Percentiles rank a stretch among this genome's conserved stretches.
Evolutionary conservation across 192 early-diverging fungal species (phyloP).

Genomic region (Coemansia reversa): DNA sequence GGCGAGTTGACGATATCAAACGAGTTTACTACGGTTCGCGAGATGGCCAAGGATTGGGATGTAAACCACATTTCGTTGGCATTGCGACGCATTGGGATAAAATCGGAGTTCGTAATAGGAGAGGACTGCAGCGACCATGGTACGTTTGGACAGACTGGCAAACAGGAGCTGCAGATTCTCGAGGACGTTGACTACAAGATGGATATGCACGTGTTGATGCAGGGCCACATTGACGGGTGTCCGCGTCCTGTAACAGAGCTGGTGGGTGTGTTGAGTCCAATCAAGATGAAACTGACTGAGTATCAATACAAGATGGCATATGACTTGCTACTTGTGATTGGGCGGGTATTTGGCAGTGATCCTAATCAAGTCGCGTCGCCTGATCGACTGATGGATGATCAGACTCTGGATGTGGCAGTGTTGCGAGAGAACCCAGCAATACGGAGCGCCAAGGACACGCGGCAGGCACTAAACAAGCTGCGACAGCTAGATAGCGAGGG

Average conservation of each 20-base stretch:
- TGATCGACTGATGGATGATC: slow-evolving; percentile 33
- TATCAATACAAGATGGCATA: slow-evolving; percentile 83
- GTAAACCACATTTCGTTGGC: slow-evolving; percentile 66
- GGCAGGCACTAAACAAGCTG: slow-evolving; percentile 45
- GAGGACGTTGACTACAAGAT: slow-evolving; percentile 77
- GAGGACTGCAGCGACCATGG: slow-evolving; percentile 51
- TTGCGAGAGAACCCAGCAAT: slow-evolving; percentile 48
- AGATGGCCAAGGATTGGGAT: slow-evolving; percentile 51
- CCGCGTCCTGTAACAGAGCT: slow-evolving; percentile 63
- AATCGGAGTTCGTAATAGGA: slow-evolving; percentile 54
- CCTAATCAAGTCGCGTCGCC: slow-evolving; percentile 20
- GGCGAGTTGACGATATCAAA: slow-evolving; percentile 87
- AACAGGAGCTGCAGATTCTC: slow-evolving; percentile 68
- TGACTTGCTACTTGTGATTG: slow-evolving; percentile 50
- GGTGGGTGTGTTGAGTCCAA: slow-evolving; percentile 66
- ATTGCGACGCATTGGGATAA: slow-evolving; percentile 60
- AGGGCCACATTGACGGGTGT: slow-evolving; percentile 56
- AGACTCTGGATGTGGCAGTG: slow-evolving; percentile 27
- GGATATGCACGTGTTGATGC: slow-evolving; percentile 64
- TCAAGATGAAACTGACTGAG: slow-evolving; percentile 75
- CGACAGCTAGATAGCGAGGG: slow-evolving; percentile 22
- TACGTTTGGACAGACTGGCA: slow-evolving; percentile 41
- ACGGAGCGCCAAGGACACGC: slow-evolving; percentile 21
- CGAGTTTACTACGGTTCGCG: slow-evolving; percentile 61
- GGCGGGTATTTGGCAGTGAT: slow-evolving; percentile 39